Evolutionary conservation across 129 eudicot species (phyloP), one percentile per base, ranked within the genome.

Genomic region (Saussurea involucrata): DNA sequence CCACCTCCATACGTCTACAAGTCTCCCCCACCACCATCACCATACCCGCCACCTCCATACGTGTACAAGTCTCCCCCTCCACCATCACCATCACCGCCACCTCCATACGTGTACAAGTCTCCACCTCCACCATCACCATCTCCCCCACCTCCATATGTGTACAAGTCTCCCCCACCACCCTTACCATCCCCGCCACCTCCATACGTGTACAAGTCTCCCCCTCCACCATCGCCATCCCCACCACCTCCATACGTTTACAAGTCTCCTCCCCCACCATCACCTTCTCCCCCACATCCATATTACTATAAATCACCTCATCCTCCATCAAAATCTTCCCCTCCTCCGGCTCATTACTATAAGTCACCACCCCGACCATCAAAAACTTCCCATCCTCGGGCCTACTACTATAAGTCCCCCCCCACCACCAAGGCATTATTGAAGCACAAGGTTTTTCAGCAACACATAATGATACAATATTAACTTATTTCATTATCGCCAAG

Each of bases 211-310:
- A 46, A 46, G 58, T 46, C 58, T 17, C 58, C 58, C 20, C 58
- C 58, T 0, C 58, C 58, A 15, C 58, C n/a, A n/a, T n/a, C n/a
- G n/a, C n/a, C 58, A 3, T 46, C 68, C 5, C 46, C 78, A 31
- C 78, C 78, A 9, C 78, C 70, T 6, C 78, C 78, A 15, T 46
- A 46, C 1, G 1, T 46, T 3, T 46, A 46, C 21, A 46, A 46
- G 58, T 71, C 75, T 24, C 63, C 66, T 10, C 76, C 76, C 3
- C 67, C 76, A 18, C 34, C 65, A 25, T 72, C 76, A 12, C 67
- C 67, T 22, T 74, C 68, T 0, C 68, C 69, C 1, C 78, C 78
- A 6, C 78, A 24, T 40, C 78, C 69, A 0, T 60, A 58, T 13
- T 0, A 5, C 6, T 72, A 72, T 18, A 72, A 12, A 17, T 71